A percentile compares a stretch with the other conserved stretches of the same genome.
Evolutionary conservation across 768 basidiomycete genomes (phyloP).

Genomic region (Mycena metata): DNA sequence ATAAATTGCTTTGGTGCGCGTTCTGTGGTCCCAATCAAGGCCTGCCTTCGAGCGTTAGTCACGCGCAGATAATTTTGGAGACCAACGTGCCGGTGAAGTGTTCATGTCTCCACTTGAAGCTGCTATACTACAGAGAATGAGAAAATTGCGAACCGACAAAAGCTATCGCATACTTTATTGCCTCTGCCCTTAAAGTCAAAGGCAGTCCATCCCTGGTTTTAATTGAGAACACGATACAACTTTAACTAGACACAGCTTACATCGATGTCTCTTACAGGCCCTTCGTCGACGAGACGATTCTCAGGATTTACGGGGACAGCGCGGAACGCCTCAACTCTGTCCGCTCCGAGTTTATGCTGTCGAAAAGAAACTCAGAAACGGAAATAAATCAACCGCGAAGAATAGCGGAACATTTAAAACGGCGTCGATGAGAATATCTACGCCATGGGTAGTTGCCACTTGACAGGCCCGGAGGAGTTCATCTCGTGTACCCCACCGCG

Average conservation of each 20-base stretch:
- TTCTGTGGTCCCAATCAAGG: slow-evolving; percentile 85
- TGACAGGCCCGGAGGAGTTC: slow-evolving; percentile 80
- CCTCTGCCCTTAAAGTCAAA: slow-evolving; percentile 87
- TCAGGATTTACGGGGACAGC: slow-evolving; percentile 79
- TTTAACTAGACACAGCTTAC: slow-evolving; percentile 51
- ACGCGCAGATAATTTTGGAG: background rate
- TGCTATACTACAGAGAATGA: slow-evolving; percentile 69
- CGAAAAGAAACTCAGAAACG: slow-evolving; percentile 4
- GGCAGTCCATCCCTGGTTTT: slow-evolving; percentile 79
- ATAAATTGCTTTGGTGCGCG: slow-evolving; percentile 74
- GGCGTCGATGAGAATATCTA: slow-evolving; percentile 88
- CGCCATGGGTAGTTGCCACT: slow-evolving; percentile 73
- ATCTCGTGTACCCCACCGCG: slow-evolving; percentile 91
- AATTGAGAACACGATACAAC: background rate
- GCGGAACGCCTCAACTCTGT: slow-evolving; percentile 75
- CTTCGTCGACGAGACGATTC: slow-evolving; percentile 74
- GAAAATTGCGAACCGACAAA: background rate
- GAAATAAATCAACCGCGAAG: background rate
- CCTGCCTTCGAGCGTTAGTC: slow-evolving; percentile 56
- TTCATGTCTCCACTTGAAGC: slow-evolving; percentile 78
- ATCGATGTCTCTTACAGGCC: slow-evolving; percentile 74
- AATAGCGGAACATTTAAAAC: slow-evolving; percentile 79
- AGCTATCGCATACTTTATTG: slow-evolving; percentile 65
- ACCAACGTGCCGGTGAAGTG: slow-evolving; percentile 77
- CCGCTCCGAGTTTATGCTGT: slow-evolving; percentile 90